Evolutionary conservation across 208 protist genomes (phyloP).

Genomic region (Leishmania aethiopica): DNA sequence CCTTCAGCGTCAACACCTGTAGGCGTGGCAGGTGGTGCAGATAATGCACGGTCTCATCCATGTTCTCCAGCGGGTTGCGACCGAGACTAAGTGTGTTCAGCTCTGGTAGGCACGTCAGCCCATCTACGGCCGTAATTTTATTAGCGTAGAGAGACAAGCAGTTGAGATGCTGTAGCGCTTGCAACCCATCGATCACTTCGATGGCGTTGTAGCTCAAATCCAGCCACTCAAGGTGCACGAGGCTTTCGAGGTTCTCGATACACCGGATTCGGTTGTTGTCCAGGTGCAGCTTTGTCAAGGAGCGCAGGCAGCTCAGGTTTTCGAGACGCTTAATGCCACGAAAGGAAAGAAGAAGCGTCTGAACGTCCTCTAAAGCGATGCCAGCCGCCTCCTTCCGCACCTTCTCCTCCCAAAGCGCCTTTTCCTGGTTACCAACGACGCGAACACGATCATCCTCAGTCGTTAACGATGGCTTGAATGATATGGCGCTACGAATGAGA

Average conservation of each 20-base stretch:
- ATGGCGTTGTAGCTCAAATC: conserved; percentile 97
- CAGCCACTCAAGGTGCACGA: conserved; percentile 82
- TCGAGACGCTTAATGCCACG: conserved; percentile 84
- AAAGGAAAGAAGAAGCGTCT: conserved; percentile 76
- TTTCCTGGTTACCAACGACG: conserved; percentile 72
- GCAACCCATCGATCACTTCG: conserved; percentile 86
- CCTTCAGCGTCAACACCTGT: conserved; percentile 87
- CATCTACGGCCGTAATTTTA: conserved; percentile 70
- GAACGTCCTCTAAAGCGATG: conserved; percentile 61
- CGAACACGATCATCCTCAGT: conserved; percentile 83
- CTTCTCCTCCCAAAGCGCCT: conserved; percentile 56
- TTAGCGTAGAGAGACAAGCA: conserved; percentile 93
- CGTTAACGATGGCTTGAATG: conserved; percentile 51
- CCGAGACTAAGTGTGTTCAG: conserved; percentile 92
- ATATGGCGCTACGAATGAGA: conserved; percentile 83
- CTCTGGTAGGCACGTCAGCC: conserved; percentile 69
- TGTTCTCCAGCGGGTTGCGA: conserved; percentile 89
- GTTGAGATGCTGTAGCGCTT: conserved; percentile 81
- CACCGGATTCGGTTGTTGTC: conserved; percentile 95
- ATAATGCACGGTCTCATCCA: conserved; percentile 88
- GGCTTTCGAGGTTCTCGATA: conserved; percentile 91
- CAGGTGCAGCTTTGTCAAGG: conserved; percentile 92
- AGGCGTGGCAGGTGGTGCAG: conserved; percentile 74
- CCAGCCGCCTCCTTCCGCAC: conserved; percentile 49
- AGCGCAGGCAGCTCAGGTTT: conserved; percentile 84